Conservation (phyloP, 306 rosid species). For the Hippophae tibetana region DNA sequence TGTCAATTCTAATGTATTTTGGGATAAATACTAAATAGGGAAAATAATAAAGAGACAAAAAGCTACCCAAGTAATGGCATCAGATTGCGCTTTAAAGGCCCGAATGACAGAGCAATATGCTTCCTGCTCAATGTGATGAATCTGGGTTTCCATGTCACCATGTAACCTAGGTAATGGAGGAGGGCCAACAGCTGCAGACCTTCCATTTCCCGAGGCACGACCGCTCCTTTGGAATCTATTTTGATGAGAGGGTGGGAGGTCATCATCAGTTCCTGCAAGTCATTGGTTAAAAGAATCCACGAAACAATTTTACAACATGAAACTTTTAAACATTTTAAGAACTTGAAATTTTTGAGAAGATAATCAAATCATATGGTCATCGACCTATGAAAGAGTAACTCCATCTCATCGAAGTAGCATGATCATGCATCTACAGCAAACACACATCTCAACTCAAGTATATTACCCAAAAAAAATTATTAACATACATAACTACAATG, state of each 20-base stretch:
- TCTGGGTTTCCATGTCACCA: slow-evolving; percentile 43
- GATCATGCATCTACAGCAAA: too few relatives aligned
- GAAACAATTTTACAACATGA: neutral
- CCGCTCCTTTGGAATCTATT: slow-evolving; percentile 41
- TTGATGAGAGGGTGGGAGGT: slow-evolving; percentile 39
- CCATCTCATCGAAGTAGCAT: too few relatives aligned
- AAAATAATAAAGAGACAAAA: slow-evolving; percentile 7
- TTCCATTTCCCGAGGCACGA: slow-evolving; percentile 33
- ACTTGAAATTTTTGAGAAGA: neutral
- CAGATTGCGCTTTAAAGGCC: slow-evolving; percentile 50
- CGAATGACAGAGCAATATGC: slow-evolving; percentile 43
- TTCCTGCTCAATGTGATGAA: slow-evolving; percentile 45
- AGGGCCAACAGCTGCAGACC: slow-evolving; percentile 28
- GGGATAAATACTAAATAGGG: neutral
- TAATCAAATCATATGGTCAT: too few relatives aligned
- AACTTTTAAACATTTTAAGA: neutral
- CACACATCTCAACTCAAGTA: too few relatives aligned
- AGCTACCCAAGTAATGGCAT: slow-evolving; percentile 52
- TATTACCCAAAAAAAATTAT: too few relatives aligned
- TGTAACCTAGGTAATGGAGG: slow-evolving; percentile 31
- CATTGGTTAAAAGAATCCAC: neutral
- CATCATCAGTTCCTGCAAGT: slow-evolving; percentile 47
- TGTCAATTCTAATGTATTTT: neutral
- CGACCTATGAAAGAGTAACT: too few relatives aligned
- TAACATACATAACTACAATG: too few relatives aligned